Evolutionary conservation across 2,329 filamentous ascomycete genomes (phyloP), one percentile per base, ranked within the genome.

Genomic region (Epichloe baconii): DNA sequence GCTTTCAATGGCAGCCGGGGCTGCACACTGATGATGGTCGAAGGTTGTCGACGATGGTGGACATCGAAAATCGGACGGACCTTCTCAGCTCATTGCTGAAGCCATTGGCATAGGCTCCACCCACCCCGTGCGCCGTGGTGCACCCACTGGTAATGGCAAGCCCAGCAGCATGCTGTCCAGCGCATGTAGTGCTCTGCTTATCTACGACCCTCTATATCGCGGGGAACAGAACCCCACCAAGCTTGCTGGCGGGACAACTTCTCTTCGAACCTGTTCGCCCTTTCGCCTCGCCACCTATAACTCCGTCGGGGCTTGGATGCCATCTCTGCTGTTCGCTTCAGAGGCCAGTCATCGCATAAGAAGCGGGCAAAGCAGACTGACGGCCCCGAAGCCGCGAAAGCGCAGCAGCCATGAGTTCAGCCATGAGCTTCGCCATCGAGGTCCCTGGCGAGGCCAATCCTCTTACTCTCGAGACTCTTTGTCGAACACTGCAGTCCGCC

Each of bases 381-480:
- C 47, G 47, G 34, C 6, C 37, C 35, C 41, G 8, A 40, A 49
- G 7, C 19, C 23, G 50, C 38, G 35, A 21, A 31, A 23, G 42
- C 26, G 21, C 47, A 21, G 7, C 54, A 53, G 64, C 54, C 61
- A 88, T 88, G 84, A 79, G 74, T 64, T 83, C 54, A 52, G 64
- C 54, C 61, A 88, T 88, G 84, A 79, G 74, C 64, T 83, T 83
- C 66, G 69, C 78, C 54, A 81, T 94, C 63, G 88, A 95, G 71
- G 82, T 88, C 53, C 78, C 86, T 6, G 89, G 86, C 57, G 88
- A 93, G 70, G 85, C 88, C 44, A 88, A 76, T 58, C 85, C 86
- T 50, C 71, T 90, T 55, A 81, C 68, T 53, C 67, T 77, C 52
- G 72, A 77, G 53, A 78, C 82, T 62, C 76, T 90, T 26, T 81